phyloP scores from a whole-genome alignment of 768 basidiomycete species.

The Podaxis sp. region DNA sequence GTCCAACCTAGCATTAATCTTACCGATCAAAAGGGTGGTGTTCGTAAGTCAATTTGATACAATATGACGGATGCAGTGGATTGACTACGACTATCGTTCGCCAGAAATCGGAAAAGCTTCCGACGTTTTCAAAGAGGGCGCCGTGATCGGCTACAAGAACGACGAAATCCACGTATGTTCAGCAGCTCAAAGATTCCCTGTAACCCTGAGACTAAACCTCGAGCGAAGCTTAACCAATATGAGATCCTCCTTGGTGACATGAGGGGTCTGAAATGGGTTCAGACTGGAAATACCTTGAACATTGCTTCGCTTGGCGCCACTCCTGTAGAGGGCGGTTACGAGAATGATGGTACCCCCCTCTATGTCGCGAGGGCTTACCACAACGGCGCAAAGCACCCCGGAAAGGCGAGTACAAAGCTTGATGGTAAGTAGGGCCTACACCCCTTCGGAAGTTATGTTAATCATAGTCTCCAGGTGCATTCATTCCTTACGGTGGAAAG shows the following conservation, averaged over 20 bases:
- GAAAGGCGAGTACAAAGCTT: slow-evolving; percentile 54
- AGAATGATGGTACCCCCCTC: slow-evolving; percentile 54
- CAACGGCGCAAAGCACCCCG: slow-evolving; percentile 50
- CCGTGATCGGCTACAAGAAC: slow-evolving; percentile 55
- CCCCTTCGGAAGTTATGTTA: not conserved
- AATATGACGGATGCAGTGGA: too few relatives aligned
- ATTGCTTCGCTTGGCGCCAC: slow-evolving; percentile 34
- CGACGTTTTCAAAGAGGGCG: slow-evolving; percentile 52
- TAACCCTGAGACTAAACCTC: slow-evolving; percentile 21
- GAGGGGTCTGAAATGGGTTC: slow-evolving; percentile 55
- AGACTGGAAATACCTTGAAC: slow-evolving; percentile 40
- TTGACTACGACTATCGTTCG: not conserved
- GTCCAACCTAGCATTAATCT: not conserved
- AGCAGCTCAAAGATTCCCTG: not conserved
- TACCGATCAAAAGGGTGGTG: slow-evolving; percentile 36
- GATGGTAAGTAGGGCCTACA: slow-evolving; percentile 33
- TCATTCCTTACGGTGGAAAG: slow-evolving; percentile 46
- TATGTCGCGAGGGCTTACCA: slow-evolving; percentile 59
- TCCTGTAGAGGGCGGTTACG: slow-evolving; percentile 68
- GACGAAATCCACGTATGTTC: slow-evolving; percentile 52
- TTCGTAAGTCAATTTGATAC: slow-evolving; percentile 39
- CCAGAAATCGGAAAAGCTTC: slow-evolving; percentile 68
- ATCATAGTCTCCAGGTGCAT: slow-evolving; percentile 34
- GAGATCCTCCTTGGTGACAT: slow-evolving; percentile 70
- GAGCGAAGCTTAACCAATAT: slow-evolving; percentile 49